Percentiles rank a stretch among this genome's conserved stretches.
These are phyloP conservation scores for Solanum sejunctum DNA, from an alignment of 257 asterid species.

Conservation along the genomic window DNA sequence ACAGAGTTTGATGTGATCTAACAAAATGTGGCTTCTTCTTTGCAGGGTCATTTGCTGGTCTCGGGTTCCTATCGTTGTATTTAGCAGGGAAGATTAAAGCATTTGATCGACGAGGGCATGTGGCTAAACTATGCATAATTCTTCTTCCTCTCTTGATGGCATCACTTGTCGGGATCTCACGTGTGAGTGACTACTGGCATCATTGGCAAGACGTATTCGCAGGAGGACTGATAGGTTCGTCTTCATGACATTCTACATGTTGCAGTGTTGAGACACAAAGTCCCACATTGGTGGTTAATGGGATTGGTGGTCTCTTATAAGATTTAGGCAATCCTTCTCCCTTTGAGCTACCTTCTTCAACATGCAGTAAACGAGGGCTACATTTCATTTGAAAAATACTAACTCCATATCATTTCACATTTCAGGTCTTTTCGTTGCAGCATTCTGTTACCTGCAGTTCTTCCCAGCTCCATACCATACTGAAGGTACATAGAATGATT, in stretches of 20 bases:
- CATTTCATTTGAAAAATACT: not conserved
- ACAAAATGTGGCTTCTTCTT: not conserved
- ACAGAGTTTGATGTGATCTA: not conserved
- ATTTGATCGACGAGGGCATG: constrained; percentile 66
- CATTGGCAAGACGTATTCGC: constrained; percentile 96
- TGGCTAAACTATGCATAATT: constrained; percentile 60
- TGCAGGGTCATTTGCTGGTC: constrained; percentile 93
- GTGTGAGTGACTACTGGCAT: constrained; percentile 94
- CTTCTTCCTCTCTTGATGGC: constrained; percentile 68
- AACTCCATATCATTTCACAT: not conserved
- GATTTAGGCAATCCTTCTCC: too few relatives aligned
- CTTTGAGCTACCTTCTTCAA: too few relatives aligned
- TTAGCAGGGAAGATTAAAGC: constrained; percentile 69
- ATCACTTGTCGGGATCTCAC: constrained; percentile 73
- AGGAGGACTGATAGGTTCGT: constrained; percentile 67
- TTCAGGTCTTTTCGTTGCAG: constrained; percentile 54
- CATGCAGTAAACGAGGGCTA: not conserved
- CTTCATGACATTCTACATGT: not conserved
- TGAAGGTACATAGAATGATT: constrained; percentile 24
- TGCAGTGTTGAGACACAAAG: too few relatives aligned
- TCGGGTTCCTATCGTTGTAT: constrained; percentile 64
- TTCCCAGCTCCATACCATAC: constrained; percentile 70
- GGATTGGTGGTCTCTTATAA: too few relatives aligned
- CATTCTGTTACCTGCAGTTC: constrained; percentile 75
- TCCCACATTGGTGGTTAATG: too few relatives aligned